phyloP scores from a whole-genome alignment of 2,329 filamentous ascomycete species.

The Ceratocystis alfenasii region DNA sequence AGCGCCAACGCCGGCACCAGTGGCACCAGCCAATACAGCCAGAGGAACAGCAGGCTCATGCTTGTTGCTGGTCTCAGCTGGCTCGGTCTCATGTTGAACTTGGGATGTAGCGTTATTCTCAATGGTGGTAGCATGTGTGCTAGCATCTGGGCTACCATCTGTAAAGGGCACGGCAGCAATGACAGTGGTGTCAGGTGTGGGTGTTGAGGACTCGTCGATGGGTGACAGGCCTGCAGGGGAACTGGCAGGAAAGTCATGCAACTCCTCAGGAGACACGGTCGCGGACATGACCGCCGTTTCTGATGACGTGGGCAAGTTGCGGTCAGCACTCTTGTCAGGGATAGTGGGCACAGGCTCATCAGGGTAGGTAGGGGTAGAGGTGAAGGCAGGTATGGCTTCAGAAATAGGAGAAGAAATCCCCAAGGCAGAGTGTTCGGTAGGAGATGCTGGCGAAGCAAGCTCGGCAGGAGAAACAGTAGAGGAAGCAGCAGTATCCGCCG shows the following conservation, averaged over 20 bases:
- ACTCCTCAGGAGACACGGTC: slow-evolving; percentile 13
- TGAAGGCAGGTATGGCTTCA: background rate
- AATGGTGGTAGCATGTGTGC: slow-evolving; percentile 12
- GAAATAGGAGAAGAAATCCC: background rate
- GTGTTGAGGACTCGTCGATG: slow-evolving; percentile 15
- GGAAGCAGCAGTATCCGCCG: background rate
- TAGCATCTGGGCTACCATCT: slow-evolving; percentile 2
- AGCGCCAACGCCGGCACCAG: background rate
- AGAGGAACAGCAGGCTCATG: background rate
- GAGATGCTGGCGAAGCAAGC: background rate
- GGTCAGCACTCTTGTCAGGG: slow-evolving; percentile 1
- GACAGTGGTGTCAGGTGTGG: background rate
- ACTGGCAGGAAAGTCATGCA: slow-evolving; percentile 8
- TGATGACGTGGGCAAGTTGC: background rate
- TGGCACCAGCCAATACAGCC: background rate
- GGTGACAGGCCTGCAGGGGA: slow-evolving; percentile 1
- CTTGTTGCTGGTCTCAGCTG: background rate
- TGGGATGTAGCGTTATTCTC: background rate
- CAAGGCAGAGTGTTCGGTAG: background rate
- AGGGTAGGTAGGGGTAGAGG: too few relatives aligned
- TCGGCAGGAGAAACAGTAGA: background rate
- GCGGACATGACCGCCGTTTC: slow-evolving; percentile 6
- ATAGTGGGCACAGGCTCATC: background rate
- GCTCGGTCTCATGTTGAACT: background rate
- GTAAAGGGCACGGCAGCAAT: background rate